Conservation (phyloP, 2,329 filamentous ascomycete species). For the Aspergillus carbonarius region DNA sequence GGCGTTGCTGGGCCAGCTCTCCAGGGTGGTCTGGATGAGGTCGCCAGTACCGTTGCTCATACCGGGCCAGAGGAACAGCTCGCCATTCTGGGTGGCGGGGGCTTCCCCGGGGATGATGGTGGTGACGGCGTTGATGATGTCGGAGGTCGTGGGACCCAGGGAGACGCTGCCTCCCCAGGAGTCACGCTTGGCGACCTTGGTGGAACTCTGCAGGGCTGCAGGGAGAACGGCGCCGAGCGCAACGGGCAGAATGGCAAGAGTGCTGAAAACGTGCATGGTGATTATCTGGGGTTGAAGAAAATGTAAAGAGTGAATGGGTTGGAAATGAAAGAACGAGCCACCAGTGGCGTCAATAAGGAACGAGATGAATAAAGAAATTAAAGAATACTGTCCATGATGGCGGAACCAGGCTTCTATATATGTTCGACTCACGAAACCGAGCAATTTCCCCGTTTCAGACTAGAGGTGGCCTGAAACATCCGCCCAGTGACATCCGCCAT, state of each 20-base stretch:
- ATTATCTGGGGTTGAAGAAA: not conserved
- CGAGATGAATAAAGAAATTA: not conserved
- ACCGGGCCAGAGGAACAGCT: conserved; percentile 46
- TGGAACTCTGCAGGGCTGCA: conserved; percentile 13
- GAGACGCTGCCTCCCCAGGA: conserved; percentile 42
- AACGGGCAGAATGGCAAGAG: not conserved
- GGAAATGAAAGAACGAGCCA: not conserved
- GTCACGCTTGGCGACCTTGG: conserved; percentile 24
- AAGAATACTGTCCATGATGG: too few species aligned
- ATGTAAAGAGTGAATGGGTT: not conserved
- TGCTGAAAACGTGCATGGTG: conserved; percentile 5
- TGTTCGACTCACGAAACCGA: too few species aligned
- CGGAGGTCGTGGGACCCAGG: conserved; percentile 39
- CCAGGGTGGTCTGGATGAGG: conserved; percentile 44
- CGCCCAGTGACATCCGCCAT: not conserved
- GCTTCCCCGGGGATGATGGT: conserved; percentile 43
- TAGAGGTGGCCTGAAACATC: not conserved
- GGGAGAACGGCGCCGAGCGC: conserved; percentile 12
- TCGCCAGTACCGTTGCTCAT: conserved; percentile 49
- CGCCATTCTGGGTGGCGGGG: conserved; percentile 38
- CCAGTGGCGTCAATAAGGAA: not conserved
- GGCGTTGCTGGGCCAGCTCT: conserved; percentile 42
- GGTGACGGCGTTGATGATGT: conserved; percentile 42
- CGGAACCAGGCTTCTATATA: too few species aligned
- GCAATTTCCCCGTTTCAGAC: not conserved